phyloP scores from a whole-genome alignment of 495 filamentous ascomycete species.

The Aspergillus mulundensis region DNA sequence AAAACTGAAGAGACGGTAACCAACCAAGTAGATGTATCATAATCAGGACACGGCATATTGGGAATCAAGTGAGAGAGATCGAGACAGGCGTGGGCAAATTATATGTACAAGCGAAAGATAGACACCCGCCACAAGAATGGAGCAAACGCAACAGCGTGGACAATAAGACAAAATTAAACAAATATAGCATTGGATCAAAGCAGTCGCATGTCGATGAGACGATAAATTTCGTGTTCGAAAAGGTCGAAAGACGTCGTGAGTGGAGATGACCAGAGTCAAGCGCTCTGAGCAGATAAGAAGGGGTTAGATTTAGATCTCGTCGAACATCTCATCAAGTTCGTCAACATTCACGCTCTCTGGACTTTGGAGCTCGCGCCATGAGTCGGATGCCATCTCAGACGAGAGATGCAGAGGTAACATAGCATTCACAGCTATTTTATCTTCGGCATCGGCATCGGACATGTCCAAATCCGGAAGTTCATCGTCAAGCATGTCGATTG shows the following conservation, averaged over 20 bases:
- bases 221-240: not conserved
- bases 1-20: conserved; percentile 1
- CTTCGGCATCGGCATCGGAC: conserved; percentile 42
- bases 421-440: conserved; percentile 35
- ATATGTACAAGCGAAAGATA: conserved; percentile 36
- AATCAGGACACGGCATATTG: conserved; percentile 14
- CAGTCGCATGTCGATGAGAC: not conserved
- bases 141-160: conserved; percentile 2
- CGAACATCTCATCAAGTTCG: conserved; percentile 86
- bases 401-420: conserved; percentile 44
- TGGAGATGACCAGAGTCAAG: conserved; percentile 11
- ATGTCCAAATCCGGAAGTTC: conserved; percentile 41
- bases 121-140: conserved; percentile 21
- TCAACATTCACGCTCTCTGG: conserved; percentile 88
- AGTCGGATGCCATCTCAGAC: conserved; percentile 35
- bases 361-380: conserved; percentile 64
- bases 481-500: conserved; percentile 44
- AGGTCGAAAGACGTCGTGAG: conserved; percentile 9
- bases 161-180: conserved; percentile 18
- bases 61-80: conserved; percentile 17
- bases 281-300: not conserved
- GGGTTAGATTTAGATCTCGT: conserved; percentile 43
- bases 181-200: conserved; percentile 22
- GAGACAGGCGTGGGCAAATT: conserved; percentile 18
- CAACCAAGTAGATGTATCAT: conserved; percentile 12